Conservation (phyloP, 768 basidiomycete genomes). For the Tephrocybe sp. region DNA sequence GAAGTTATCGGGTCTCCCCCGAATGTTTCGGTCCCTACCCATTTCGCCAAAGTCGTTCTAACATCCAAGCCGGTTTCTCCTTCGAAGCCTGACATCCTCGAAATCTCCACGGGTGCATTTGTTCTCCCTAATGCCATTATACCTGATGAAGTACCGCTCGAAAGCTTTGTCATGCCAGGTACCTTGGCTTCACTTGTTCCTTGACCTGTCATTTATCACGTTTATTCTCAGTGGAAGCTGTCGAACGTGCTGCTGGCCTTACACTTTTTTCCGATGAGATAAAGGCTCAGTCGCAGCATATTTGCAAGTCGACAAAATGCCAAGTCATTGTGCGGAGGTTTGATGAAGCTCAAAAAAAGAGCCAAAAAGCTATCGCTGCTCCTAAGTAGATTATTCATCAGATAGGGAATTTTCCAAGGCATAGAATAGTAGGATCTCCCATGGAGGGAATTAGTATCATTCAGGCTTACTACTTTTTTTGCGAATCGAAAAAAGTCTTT, state of each 20-base stretch:
- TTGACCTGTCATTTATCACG: neutral
- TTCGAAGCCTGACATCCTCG: slow-evolving; percentile 62
- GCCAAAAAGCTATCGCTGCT: slow-evolving; percentile 51
- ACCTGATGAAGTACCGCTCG: slow-evolving; percentile 76
- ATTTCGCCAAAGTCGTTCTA: slow-evolving; percentile 95
- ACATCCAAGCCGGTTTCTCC: slow-evolving; percentile 74
- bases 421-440: too few species aligned
- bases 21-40: slow-evolving; percentile 91
- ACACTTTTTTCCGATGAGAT: slow-evolving; percentile 81
- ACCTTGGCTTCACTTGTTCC: slow-evolving; percentile 19
- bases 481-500: too few species aligned
- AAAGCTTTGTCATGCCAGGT: slow-evolving; percentile 84
- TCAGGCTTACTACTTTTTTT: too few species aligned
- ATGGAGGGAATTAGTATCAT: too few species aligned
- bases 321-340: slow-evolving; percentile 86
- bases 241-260: slow-evolving; percentile 88
- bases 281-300: slow-evolving; percentile 73
- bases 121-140: slow-evolving; percentile 95
- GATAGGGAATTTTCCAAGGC: neutral
- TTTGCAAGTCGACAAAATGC: slow-evolving; percentile 88
- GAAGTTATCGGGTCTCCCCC: slow-evolving; percentile 95
- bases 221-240: slow-evolving; percentile 69
- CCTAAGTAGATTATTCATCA: slow-evolving; percentile 31
- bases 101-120: slow-evolving; percentile 90
- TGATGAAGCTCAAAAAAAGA: slow-evolving; percentile 82